Base-by-base conservation (phyloP, 257 asterid species). In the Phtheirospermum japonicum region DNA sequence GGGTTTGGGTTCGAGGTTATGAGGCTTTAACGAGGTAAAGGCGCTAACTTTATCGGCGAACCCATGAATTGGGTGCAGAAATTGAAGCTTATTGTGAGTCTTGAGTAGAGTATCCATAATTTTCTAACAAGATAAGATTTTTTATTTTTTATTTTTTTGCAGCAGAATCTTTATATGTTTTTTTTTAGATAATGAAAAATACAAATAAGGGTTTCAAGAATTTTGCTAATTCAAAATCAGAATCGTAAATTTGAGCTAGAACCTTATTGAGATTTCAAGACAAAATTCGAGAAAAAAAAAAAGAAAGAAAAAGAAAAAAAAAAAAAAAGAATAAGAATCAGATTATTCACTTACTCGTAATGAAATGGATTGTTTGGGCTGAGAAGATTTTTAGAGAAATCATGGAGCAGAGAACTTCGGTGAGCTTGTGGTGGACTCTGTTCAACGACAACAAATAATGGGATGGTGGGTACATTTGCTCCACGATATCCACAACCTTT, bases 91-190 rank as follows among this genome's bases (percentile, higher is more conserved):
- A 58, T 80, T 86, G 66, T 83, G 95, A 45, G 82, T 88, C 59
- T 83, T 87, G 65, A 87, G 83, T 58, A 89, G 74, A 54, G 88
- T 87, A 73, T 77, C 95, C 97, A 89, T 93, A 28, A 55, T 31
- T 57, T 64, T 45, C 17, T n/a, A 40, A 61, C 49, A 68, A 62
- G 57, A 49, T 31, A 17, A 5, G 3, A 26, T 33, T 32, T 63
- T 23, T 23, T n/a, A n/a, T n/a, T n/a, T n/a, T n/a, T n/a, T n/a
- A n/a, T 23, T 23, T 23, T 23, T 3, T 63, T 76, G 32, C 58
- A 55, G 72, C 45, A 51, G 48, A 65, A 66, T 7, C 50, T 31
- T 65, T 68, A 66, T 20, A 70, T 16, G 62, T 34, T 52, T 72
- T 42, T 71, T n/a, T n/a, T n/a, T n/a, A n/a, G n/a, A n/a, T n/a